A percentile compares a stretch with the other conserved stretches of the same genome.
Conservation (phyloP, 2,329 filamentous ascomycete species). For the Pseudogymnoascus sp. region DNA sequence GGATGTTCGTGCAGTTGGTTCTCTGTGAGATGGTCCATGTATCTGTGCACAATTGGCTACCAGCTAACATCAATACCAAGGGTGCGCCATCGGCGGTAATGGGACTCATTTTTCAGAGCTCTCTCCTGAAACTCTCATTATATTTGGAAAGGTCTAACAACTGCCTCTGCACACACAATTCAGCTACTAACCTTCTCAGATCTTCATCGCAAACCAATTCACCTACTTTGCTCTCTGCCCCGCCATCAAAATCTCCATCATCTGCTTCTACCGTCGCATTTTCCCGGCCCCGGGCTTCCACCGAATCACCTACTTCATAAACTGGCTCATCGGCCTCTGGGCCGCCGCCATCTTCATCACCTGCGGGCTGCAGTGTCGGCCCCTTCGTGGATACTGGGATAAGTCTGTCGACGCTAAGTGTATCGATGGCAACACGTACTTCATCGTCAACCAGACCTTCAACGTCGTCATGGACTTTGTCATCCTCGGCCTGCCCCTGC, state of each 20-base stretch:
- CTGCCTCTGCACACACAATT: too few species aligned
- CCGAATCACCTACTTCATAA: constrained; percentile 16
- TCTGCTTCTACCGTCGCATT: constrained; percentile 8
- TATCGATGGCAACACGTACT: constrained; percentile 15
- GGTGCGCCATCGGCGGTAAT: not conserved
- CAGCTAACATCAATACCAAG: not conserved
- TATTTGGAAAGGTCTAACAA: not conserved
- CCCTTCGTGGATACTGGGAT: constrained; percentile 18
- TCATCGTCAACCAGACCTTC: constrained; percentile 16
- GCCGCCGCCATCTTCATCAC: constrained; percentile 9
- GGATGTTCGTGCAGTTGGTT: constrained; percentile 1
- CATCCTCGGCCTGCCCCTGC: constrained; percentile 15
- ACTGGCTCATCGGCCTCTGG: constrained; percentile 17
- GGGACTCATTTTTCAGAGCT: constrained; percentile 3
- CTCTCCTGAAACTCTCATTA: constrained; percentile 3
- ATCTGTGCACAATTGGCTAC: not conserved
- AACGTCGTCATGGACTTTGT: constrained; percentile 15
- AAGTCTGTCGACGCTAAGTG: constrained; percentile 16
- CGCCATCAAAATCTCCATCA: constrained; percentile 1
- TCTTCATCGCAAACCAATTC: constrained; percentile 3
- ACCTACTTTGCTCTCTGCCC: not conserved
- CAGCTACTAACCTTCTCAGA: not conserved
- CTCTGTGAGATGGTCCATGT: not conserved
- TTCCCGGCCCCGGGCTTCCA: constrained; percentile 8
- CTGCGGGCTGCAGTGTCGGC: constrained; percentile 18